These are phyloP conservation scores for Populus simonii DNA, from an alignment of 345 rosid genomes.

Conservation along the genomic window DNA sequence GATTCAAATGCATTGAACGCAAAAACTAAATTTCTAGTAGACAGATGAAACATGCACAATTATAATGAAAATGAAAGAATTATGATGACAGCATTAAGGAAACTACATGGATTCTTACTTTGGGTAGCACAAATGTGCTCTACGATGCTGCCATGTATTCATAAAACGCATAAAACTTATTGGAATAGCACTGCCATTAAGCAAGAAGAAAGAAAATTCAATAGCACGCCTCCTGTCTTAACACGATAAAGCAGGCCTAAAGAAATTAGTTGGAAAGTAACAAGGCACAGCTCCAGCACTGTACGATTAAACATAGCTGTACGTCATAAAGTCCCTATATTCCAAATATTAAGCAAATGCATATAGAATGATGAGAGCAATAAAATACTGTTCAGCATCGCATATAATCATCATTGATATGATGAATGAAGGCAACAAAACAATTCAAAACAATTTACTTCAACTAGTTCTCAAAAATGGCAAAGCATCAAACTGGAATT, in stretches of 20 bases:
- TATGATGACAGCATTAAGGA: neutral
- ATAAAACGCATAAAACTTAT: neutral
- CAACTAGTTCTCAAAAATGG: neutral
- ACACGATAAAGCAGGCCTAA: neutral
- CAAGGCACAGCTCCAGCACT: neutral
- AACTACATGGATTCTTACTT: neutral
- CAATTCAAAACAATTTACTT: neutral
- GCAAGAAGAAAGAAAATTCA: neutral
- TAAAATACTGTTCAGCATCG: neutral
- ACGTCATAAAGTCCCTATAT: neutral
- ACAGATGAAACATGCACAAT: neutral
- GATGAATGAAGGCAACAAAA: neutral
- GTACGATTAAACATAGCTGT: neutral
- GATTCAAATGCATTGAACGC: neutral
- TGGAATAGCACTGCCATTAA: neutral
- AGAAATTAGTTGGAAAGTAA: neutral
- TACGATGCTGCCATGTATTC: neutral
- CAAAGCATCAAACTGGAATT: constrained; percentile 1
- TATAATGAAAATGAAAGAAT: neutral
- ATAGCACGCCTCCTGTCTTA: neutral
- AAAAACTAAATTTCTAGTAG: neutral
- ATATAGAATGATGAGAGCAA: neutral
- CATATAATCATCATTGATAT: neutral
- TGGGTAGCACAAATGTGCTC: neutral
- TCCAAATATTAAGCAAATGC: neutral